Base-by-base conservation (phyloP, 2,329 filamentous ascomycete species). In the Apiospora aurea region DNA sequence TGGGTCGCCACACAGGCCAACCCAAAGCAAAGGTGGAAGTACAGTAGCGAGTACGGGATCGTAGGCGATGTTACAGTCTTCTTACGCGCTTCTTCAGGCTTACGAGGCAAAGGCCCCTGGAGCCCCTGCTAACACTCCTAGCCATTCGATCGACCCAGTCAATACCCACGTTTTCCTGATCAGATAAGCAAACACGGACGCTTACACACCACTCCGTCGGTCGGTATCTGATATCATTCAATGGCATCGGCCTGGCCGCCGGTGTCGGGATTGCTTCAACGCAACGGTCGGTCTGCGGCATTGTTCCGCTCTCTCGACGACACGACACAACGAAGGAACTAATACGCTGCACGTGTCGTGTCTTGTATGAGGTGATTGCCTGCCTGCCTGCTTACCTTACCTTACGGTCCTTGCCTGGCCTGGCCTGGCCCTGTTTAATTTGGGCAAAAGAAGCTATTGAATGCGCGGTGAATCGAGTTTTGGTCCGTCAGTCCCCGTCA, bases 181-280 rank as follows among this genome's bases (percentile, higher is more conserved):
- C 57, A 64, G 57, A 64, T 64, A 64, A 64, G 57, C 57, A 64
- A 21, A 14, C 57, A 64, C 34, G 29, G 57, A 64, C 57, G 57
- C 57, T 64, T 38, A 64, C 57, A 64, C n/a, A 41, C 18, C 34
- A 64, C 21, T 64, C 34, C 34, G 38, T 8, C 38, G 41, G 38
- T 7, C 10, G 34, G 38, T 41, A 41, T 41, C 8, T n/a, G 57
- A 64, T 64, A 41, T 64, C 57, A n/a, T n/a, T 11, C 34, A 38
- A 2, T 38, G 34, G 18, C 57, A 13, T 64, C 34, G 57, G 57
- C 18, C 34, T 64, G 7, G 29, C 53, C 16, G 53, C 53, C 53
- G 53, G 53, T 61, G 16, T 61, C 53, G 53, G 16, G 14, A 61
- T 16, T 18, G 29, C 26, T 29, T 38, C 53, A 29, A 61, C 29